phyloP scores from a whole-genome alignment of 2,329 filamentous ascomycete genomes.

The Magnaporthales sp. region DNA sequence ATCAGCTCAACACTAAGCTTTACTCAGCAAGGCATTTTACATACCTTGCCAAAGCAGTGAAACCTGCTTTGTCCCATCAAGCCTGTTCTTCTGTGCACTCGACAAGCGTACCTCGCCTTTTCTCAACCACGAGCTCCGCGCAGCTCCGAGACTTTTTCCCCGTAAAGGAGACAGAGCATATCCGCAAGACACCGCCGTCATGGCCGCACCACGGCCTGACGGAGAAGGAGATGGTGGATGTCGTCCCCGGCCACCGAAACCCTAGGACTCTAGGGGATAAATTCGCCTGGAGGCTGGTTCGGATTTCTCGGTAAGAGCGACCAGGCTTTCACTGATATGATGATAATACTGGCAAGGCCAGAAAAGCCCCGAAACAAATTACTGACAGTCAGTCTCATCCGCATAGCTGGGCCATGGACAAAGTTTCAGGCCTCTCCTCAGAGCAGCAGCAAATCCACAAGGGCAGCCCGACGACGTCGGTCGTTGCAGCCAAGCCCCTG shows the following conservation, averaged over 20 bases:
- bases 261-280: conserved; percentile 67
- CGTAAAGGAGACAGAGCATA: conserved; percentile 48
- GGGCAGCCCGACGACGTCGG: conserved; percentile 44
- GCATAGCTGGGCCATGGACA: conserved; percentile 74
- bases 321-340: not conserved
- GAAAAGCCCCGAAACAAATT: not conserved
- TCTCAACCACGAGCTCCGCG: conserved; percentile 38
- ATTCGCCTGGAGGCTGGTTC: conserved; percentile 68
- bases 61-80: conserved; percentile 13
- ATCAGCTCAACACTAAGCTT: conserved; percentile 18
- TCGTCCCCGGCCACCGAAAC: conserved; percentile 69
- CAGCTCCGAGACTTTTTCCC: conserved; percentile 55
- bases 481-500: conserved; percentile 49
- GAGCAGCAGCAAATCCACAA: conserved; percentile 57
- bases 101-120: conserved; percentile 20
- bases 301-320: conserved; percentile 31
- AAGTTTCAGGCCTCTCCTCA: conserved; percentile 64
- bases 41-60: conserved; percentile 17
- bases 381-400: not conserved
- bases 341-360: not conserved
- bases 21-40: conserved; percentile 21
- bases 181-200: conserved; percentile 53
- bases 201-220: conserved; percentile 71
- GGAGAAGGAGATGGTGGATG: conserved; percentile 65
- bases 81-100: not conserved